Evolutionary conservation across 352 stramenopile species (phyloP).

Genomic region (Thalassiosira exigua): DNA sequence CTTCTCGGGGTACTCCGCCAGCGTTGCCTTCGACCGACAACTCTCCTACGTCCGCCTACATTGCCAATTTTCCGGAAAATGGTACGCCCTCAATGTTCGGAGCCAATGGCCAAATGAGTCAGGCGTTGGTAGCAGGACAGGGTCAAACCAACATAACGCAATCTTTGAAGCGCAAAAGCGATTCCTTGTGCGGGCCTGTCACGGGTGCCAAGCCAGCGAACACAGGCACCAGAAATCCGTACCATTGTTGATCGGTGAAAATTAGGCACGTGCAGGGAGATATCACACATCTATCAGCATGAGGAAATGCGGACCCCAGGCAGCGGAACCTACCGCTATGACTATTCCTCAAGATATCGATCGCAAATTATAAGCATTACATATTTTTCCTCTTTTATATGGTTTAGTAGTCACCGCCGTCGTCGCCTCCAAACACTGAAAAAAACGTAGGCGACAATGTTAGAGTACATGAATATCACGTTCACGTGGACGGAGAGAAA

Average conservation of each 20-base stretch:
- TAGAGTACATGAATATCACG: slow-evolving; percentile 12
- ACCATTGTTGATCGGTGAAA: slow-evolving; percentile 43
- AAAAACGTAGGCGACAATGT: too few relatives aligned
- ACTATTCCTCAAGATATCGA: slow-evolving; percentile 6
- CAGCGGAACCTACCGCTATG: too few relatives aligned
- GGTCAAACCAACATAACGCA: slow-evolving; percentile 16
- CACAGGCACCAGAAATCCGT: slow-evolving; percentile 36
- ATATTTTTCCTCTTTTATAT: slow-evolving; percentile 36
- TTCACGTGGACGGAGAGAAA: background rate
- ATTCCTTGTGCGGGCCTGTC: background rate
- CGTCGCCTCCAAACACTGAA: slow-evolving; percentile 46
- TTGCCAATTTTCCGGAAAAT: slow-evolving; percentile 16
- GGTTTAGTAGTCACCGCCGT: slow-evolving; percentile 59
- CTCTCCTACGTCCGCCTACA: slow-evolving; percentile 13
- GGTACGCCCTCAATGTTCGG: background rate
- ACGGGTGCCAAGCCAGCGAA: slow-evolving; percentile 6
- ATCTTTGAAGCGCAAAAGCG: slow-evolving; percentile 43
- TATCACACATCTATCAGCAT: too few relatives aligned
- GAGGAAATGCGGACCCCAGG: too few relatives aligned
- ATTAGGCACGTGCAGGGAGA: too few relatives aligned
- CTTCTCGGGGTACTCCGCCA: slow-evolving; percentile 19
- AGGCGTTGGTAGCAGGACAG: background rate
- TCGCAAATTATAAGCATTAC: slow-evolving; percentile 30
- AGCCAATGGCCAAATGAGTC: too few relatives aligned
- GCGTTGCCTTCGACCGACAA: background rate